A percentile compares a stretch with the other conserved stretches of the same genome.
phyloP scores from a whole-genome alignment of 2,329 filamentous ascomycete genomes.

The Paecilomyces variotii region DNA sequence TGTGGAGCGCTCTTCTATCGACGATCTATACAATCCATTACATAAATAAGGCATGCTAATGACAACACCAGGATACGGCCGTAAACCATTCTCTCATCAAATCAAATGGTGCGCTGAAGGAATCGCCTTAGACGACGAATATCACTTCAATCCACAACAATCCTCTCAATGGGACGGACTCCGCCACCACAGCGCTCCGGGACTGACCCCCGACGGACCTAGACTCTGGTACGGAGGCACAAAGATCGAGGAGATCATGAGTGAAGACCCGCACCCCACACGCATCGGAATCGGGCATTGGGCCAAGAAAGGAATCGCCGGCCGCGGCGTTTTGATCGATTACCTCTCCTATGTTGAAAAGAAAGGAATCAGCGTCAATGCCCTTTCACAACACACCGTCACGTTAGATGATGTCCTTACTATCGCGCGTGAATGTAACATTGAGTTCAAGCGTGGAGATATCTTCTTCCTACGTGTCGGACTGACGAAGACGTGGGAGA shows the following conservation, averaged over 20 bases:
- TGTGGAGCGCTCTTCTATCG: background rate
- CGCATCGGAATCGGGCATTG: slow-evolving; percentile 32
- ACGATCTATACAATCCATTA: background rate
- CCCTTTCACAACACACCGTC: slow-evolving; percentile 24
- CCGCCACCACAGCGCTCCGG: slow-evolving; percentile 42
- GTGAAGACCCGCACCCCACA: slow-evolving; percentile 15
- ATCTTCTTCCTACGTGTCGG: slow-evolving; percentile 34
- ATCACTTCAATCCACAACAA: slow-evolving; percentile 46
- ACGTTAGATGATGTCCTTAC: slow-evolving; percentile 27
- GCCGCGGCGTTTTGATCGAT: slow-evolving; percentile 34
- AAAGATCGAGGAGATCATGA: slow-evolving; percentile 25
- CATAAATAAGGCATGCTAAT: background rate
- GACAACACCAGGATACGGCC: slow-evolving; percentile 37
- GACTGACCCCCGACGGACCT: slow-evolving; percentile 23
- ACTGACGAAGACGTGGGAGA: slow-evolving; percentile 25
- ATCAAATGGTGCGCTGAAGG: slow-evolving; percentile 42
- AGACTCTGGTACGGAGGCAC: slow-evolving; percentile 29
- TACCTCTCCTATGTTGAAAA: slow-evolving; percentile 28
- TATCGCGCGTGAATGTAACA: slow-evolving; percentile 27
- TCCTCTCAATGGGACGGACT: slow-evolving; percentile 49
- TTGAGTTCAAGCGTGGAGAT: slow-evolving; percentile 28
- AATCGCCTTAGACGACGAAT: slow-evolving; percentile 43
- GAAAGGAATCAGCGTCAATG: slow-evolving; percentile 23
- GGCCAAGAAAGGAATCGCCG: slow-evolving; percentile 31
- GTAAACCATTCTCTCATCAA: slow-evolving; percentile 44